Conservation (phyloP, 495 filamentous ascomycete genomes). For the Haplographium delicatum region DNA sequence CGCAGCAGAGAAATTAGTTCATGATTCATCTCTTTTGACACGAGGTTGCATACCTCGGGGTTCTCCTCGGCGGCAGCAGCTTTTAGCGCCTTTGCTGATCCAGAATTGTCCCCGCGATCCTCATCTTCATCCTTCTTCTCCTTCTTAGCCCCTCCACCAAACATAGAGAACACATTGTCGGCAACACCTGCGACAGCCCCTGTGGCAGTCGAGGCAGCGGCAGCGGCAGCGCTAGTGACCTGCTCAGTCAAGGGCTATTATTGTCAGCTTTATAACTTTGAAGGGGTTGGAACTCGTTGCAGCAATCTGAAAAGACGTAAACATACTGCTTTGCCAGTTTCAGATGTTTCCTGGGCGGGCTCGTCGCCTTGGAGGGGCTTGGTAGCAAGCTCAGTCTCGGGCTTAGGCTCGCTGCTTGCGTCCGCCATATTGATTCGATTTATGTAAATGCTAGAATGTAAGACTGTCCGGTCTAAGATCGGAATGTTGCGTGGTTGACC, state of each 20-base stretch:
- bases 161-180: slow-evolving; percentile 91
- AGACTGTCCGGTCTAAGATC: neutral
- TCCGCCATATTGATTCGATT: slow-evolving; percentile 27
- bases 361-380: slow-evolving; percentile 24
- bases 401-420: slow-evolving; percentile 23
- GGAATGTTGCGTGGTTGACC: slow-evolving; percentile 2
- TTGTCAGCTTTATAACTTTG: slow-evolving; percentile 6
- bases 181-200: slow-evolving; percentile 50
- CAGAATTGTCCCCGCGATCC: slow-evolving; percentile 72
- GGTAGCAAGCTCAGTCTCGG: slow-evolving; percentile 20
- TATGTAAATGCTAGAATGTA: slow-evolving; percentile 4
- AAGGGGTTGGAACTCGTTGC: neutral
- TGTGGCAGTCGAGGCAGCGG: slow-evolving; percentile 40
- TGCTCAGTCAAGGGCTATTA: slow-evolving; percentile 34
- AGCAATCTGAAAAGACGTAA: neutral
- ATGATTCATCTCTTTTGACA: neutral
- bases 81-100: slow-evolving; percentile 81
- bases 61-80: slow-evolving; percentile 53
- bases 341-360: slow-evolving; percentile 38
- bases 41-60: slow-evolving; percentile 21
- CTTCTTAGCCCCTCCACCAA: slow-evolving; percentile 87
- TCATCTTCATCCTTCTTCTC: slow-evolving; percentile 72
- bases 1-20: slow-evolving; percentile 8
- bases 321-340: slow-evolving; percentile 11
- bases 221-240: slow-evolving; percentile 34